phyloP scores from a whole-genome alignment of 2,329 filamentous ascomycete species.

The Neonectria neomacrospora region DNA sequence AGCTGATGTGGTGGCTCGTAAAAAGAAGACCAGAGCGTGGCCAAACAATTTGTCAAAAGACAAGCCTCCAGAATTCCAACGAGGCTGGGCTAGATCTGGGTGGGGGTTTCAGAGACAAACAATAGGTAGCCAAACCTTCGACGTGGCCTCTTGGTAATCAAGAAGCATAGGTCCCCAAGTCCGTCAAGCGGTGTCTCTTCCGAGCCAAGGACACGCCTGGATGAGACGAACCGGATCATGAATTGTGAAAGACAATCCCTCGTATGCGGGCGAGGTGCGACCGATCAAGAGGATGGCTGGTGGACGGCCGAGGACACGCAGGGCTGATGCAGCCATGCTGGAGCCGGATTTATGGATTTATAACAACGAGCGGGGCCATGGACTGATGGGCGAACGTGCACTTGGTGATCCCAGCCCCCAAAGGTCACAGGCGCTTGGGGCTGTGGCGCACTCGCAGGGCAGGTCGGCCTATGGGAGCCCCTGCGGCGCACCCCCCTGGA shows the following conservation, averaged over 20 bases:
- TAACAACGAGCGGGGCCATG: conserved; percentile 3
- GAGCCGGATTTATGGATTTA: conserved; percentile 28
- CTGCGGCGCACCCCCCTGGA: conserved; percentile 2
- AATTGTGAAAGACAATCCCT: not conserved
- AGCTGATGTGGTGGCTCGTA: not conserved
- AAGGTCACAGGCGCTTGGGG: conserved; percentile 23
- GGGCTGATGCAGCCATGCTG: conserved; percentile 3
- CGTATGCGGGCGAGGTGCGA: not conserved
- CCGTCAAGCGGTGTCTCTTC: not conserved
- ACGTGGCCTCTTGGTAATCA: conserved; percentile 31
- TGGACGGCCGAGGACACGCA: not conserved
- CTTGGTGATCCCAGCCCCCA: conserved; percentile 28
- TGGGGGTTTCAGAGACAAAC: conserved; percentile 13
- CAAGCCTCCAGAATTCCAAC: not conserved
- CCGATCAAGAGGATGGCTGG: not conserved
- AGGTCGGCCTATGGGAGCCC: conserved; percentile 29
- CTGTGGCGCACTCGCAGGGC: conserved; percentile 31
- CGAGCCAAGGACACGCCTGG: not conserved
- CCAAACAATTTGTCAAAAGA: not conserved
- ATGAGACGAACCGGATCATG: not conserved
- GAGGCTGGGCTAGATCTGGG: conserved; percentile 16
- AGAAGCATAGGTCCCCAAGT: not conserved
- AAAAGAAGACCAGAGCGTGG: not conserved
- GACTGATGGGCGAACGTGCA: conserved; percentile 11
- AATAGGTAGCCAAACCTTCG: conserved; percentile 10